Evolutionary conservation across 1,139 yeast species (phyloP).

Genomic region (Schwanniomyces etchellsii): DNA sequence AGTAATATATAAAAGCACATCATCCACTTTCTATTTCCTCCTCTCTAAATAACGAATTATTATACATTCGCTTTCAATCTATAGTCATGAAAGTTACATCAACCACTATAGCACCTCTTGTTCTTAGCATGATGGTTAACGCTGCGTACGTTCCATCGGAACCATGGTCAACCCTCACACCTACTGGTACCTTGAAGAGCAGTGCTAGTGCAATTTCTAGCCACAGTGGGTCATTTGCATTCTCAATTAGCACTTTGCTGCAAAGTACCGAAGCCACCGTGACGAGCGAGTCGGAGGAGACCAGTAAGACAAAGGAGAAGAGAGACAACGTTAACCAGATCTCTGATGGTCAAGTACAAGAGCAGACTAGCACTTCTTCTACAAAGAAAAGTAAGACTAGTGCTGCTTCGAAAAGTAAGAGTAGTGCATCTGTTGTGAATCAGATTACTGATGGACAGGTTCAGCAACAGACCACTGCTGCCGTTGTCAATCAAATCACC

Average conservation of each 20-base stretch:
- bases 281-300: constrained; percentile 9
- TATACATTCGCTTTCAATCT: too few relatives aligned
- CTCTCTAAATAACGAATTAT: too few relatives aligned
- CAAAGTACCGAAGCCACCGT: constrained; percentile 27
- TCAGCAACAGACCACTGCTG: constrained; percentile 18
- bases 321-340: constrained; percentile 23
- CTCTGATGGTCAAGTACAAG: constrained; percentile 36
- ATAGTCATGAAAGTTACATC: too few relatives aligned
- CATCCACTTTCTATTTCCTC: too few relatives aligned
- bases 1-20: background rate
- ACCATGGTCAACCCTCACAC: constrained; percentile 21
- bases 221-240: constrained; percentile 21
- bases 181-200: constrained; percentile 16
- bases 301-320: constrained; percentile 4
- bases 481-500: constrained; percentile 16
- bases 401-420: too few relatives aligned
- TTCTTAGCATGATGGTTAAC: constrained; percentile 43
- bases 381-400: too few relatives aligned
- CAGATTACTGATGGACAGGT: constrained; percentile 34
- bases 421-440: constrained; percentile 15
- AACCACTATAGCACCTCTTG: constrained; percentile 9
- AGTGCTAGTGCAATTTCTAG: constrained; percentile 19
- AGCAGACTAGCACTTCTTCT: too few relatives aligned
- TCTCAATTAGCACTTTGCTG: constrained; percentile 16
- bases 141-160: constrained; percentile 57